phyloP scores from a whole-genome alignment of 2,329 filamentous ascomycete species.

The Xylariaceae sp. region DNA sequence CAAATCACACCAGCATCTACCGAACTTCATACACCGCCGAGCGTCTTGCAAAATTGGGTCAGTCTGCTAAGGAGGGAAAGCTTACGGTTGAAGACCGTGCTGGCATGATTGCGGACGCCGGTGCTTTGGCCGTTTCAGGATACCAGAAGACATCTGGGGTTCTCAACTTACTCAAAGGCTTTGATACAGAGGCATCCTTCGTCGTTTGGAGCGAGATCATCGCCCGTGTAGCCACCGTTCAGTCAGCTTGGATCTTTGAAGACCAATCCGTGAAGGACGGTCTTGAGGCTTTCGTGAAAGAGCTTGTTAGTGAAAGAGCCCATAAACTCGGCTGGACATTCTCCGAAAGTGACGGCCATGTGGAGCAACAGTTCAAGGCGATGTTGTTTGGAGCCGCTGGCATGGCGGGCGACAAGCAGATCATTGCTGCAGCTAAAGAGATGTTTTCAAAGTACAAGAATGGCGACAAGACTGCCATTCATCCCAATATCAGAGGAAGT shows the following conservation, averaged over 20 bases:
- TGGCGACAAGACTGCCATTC: slow-evolving; percentile 77
- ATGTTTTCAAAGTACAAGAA: slow-evolving; percentile 84
- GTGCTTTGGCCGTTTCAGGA: slow-evolving; percentile 81
- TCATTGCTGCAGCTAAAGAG: slow-evolving; percentile 76
- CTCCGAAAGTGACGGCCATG: slow-evolving; percentile 77
- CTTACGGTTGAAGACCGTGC: slow-evolving; percentile 86
- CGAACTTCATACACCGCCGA: slow-evolving; percentile 82
- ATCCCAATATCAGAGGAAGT: slow-evolving; percentile 84
- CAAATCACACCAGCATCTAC: slow-evolving; percentile 90
- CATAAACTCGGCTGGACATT: slow-evolving; percentile 89
- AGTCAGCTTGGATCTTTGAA: slow-evolving; percentile 85
- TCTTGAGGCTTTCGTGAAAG: slow-evolving; percentile 77
- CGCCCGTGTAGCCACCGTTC: slow-evolving; percentile 71
- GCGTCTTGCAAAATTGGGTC: slow-evolving; percentile 79
- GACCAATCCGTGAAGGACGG: slow-evolving; percentile 68
- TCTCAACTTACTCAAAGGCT: slow-evolving; percentile 78
- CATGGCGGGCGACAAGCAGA: slow-evolving; percentile 70
- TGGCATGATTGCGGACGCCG: slow-evolving; percentile 91
- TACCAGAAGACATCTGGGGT: slow-evolving; percentile 92
- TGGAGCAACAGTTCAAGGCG: slow-evolving; percentile 91
- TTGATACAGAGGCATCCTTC: slow-evolving; percentile 80
- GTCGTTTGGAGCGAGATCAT: slow-evolving; percentile 95
- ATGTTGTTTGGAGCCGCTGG: slow-evolving; percentile 85
- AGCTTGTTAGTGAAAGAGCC: slow-evolving; percentile 72
- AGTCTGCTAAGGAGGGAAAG: slow-evolving; percentile 76